A percentile compares a stretch with the other conserved stretches of the same genome.
Conservation (phyloP, 2,329 filamentous ascomycete genomes). For the Aspergillus versicolor region DNA sequence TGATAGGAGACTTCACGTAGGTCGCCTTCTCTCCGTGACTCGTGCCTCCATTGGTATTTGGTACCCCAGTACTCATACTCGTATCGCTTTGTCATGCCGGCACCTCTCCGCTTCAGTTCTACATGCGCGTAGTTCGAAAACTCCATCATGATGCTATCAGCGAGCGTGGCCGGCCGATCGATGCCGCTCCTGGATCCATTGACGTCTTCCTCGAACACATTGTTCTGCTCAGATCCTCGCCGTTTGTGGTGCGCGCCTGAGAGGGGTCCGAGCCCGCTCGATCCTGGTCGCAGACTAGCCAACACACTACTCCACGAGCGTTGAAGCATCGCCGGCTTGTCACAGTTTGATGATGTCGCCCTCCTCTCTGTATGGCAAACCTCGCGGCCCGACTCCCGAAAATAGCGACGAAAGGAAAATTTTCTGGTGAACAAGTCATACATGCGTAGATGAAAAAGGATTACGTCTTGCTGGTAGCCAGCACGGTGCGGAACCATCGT, state of each 20-base stretch:
- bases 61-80: conserved; percentile 94
- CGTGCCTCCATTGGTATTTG: conserved; percentile 79
- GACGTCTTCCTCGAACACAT: conserved; percentile 23
- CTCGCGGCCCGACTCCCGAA: conserved; percentile 87
- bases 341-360: conserved; percentile 56
- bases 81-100: conserved; percentile 70
- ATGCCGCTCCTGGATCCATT: conserved; percentile 12
- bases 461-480: conserved; percentile 63
- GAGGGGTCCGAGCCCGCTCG: conserved; percentile 49
- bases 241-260: conserved; percentile 47
- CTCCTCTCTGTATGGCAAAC: conserved; percentile 76
- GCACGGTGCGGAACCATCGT: conserved; percentile 64
- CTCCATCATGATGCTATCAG: conserved; percentile 82
- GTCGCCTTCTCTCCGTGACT: conserved; percentile 65
- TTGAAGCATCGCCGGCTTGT: conserved; percentile 54
- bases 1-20: conserved; percentile 72
- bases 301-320: conserved; percentile 62
- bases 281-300: conserved; percentile 55
- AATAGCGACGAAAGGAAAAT: conserved; percentile 89
- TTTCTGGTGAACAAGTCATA: conserved; percentile 82
- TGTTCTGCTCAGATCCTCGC: conserved; percentile 57
- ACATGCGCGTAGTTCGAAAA: conserved; percentile 97
- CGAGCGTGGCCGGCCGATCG: conserved; percentile 48
- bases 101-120: conserved; percentile 70
- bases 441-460: conserved; percentile 93